These are phyloP conservation scores for Xerocomellus intermedius DNA, from an alignment of 768 basidiomycete genomes.

Conservation along the genomic window DNA sequence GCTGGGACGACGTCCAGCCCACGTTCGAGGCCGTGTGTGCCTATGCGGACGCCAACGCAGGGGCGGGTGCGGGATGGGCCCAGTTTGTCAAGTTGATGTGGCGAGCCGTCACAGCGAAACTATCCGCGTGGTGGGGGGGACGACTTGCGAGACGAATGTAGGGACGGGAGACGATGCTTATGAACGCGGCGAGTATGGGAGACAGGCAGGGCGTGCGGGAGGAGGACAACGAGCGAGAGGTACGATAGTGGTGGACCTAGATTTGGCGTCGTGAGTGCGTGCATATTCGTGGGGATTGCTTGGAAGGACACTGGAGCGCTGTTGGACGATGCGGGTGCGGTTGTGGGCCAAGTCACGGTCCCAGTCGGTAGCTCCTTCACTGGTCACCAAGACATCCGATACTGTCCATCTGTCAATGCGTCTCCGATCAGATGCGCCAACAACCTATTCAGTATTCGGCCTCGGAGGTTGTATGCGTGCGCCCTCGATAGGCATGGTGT, in stretches of 20 bases:
- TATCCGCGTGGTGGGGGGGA: constrained; percentile 9
- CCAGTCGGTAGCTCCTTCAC: neutral
- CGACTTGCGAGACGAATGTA: constrained; percentile 2
- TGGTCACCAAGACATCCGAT: neutral
- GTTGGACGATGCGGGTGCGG: neutral
- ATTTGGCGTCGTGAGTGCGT: constrained; percentile 6
- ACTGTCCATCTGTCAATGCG: too few relatives aligned
- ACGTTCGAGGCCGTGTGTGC: constrained; percentile 31
- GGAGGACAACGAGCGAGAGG: constrained; percentile 21
- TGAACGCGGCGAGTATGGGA: constrained; percentile 32
- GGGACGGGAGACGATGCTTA: constrained; percentile 25
- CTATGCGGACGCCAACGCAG: neutral
- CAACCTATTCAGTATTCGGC: neutral
- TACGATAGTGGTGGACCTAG: constrained; percentile 30
- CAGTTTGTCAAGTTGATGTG: constrained; percentile 17
- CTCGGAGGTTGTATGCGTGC: neutral
- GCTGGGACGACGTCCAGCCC: constrained; percentile 33
- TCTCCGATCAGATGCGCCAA: too few relatives aligned
- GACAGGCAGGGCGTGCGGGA: constrained; percentile 17
- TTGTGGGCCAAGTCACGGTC: too few relatives aligned
- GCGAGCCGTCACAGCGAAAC: constrained; percentile 6
- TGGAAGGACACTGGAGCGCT: neutral
- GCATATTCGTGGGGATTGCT: neutral
- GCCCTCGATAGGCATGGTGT: neutral
- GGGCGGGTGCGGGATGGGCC: constrained; percentile 9